Evolutionary conservation across 139 green algal genomes (phyloP).

Genomic region (Chlamydomonas sp.): DNA sequence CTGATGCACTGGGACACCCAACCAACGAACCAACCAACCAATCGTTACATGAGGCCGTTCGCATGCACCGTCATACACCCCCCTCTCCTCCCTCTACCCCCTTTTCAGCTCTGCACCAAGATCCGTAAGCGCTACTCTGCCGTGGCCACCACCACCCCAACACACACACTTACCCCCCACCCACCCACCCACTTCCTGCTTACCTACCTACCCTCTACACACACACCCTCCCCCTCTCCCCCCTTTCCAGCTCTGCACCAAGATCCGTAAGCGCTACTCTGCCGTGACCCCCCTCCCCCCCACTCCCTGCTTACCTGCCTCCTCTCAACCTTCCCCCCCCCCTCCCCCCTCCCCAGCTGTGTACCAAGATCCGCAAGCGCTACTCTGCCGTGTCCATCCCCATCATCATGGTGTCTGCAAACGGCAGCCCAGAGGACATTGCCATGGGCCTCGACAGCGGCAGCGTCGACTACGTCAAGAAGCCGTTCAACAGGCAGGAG

Average conservation of each 20-base stretch:
- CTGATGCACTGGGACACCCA: no score
- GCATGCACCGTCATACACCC: no score
- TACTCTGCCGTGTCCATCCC: constrained; percentile 20
- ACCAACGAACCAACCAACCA: no score
- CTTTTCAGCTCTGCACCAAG: constrained; percentile 16
- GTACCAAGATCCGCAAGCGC: constrained; percentile 16
- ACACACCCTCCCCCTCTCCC: no score
- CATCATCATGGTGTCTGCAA: constrained; percentile 49
- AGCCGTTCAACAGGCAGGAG: constrained; percentile 40
- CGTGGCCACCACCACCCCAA: constrained; percentile 30
- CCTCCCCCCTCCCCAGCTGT: constrained; percentile 8
- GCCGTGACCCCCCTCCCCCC: no score
- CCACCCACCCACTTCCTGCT: no score
- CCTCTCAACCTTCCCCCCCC: no score
- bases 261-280: constrained; percentile 18
- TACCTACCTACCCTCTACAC: background rate
- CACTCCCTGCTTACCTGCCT: background rate
- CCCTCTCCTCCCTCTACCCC: no score
- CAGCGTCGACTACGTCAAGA: constrained; percentile 47
- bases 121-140: constrained; percentile 13
- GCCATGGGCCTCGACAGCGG: constrained; percentile 27
- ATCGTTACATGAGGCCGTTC: no score
- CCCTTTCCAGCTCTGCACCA: constrained; percentile 10
- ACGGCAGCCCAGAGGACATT: constrained; percentile 23
- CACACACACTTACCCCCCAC: no score